These are phyloP conservation scores for Neoascochyta sp. DNA, from an alignment of 2,329 filamentous ascomycete species.

Conservation along the genomic window DNA sequence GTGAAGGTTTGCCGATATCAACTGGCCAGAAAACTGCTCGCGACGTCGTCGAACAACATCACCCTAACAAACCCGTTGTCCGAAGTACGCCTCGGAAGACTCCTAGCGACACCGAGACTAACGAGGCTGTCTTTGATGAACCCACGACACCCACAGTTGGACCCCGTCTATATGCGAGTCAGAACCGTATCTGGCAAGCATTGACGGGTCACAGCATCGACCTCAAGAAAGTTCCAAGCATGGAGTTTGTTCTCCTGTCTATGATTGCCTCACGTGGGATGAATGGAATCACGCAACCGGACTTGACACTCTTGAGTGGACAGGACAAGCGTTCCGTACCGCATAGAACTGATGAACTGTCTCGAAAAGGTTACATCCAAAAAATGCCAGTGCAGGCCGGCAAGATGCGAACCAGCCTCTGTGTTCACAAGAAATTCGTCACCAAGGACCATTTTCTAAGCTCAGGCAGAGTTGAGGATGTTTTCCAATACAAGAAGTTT, in stretches of 20 bases:
- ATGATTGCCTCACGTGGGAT: slow-evolving; percentile 56
- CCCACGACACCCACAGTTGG: slow-evolving; percentile 15
- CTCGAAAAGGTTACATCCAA: slow-evolving; percentile 58
- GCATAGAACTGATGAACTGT: slow-evolving; percentile 55
- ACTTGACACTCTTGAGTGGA: slow-evolving; percentile 52
- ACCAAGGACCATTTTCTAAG: slow-evolving; percentile 28
- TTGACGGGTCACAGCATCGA: slow-evolving; percentile 59
- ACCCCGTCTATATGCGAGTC: slow-evolving; percentile 45
- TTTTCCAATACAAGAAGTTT: slow-evolving; percentile 40
- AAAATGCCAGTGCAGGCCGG: slow-evolving; percentile 45
- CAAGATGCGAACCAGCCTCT: slow-evolving; percentile 54
- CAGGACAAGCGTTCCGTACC: slow-evolving; percentile 65
- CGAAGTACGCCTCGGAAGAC: slow-evolving; percentile 11
- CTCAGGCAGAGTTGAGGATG: slow-evolving; percentile 29
- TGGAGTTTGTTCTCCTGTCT: slow-evolving; percentile 56
- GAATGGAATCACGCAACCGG: slow-evolving; percentile 56
- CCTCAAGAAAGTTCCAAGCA: slow-evolving; percentile 48
- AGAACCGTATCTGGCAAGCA: slow-evolving; percentile 57
- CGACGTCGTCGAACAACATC: slow-evolving; percentile 1
- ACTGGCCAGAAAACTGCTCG: no score
- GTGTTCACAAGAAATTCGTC: slow-evolving; percentile 51
- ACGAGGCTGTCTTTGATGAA: slow-evolving; percentile 25
- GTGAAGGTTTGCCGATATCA: no score
- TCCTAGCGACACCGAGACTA: slow-evolving; percentile 5
- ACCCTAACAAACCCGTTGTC: neutral